Base-by-base conservation (phyloP, 768 basidiomycete genomes). In the Tephrocybe sp. region DNA sequence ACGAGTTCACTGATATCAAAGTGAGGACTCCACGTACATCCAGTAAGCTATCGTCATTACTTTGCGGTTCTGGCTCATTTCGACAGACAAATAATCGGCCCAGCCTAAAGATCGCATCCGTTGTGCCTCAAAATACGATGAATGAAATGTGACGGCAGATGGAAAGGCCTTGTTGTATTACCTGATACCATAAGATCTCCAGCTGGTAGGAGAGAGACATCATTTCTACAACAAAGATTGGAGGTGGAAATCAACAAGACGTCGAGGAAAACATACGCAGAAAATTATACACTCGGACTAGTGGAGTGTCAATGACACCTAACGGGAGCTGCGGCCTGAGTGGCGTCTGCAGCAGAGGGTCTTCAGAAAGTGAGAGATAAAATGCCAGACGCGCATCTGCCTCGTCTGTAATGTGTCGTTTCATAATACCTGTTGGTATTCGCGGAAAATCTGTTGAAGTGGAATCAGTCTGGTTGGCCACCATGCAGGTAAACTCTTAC, bases 121-220 rank as follows among this genome's bases (percentile, higher is more conserved):
- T 62, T 84, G 71, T 1, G 87, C 89, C 88, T 80, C 36, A 42
- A 25, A 38, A 25, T 15, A 73, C n/a, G 37, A 21, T 35, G 26
- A 42, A 58, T 44, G 32, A 38, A 37, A 43, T 25, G 25, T 7
- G 44, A 28, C 7, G 13, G 3, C 18, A 12, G 34, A 34, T 13
- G 21, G 25, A 32, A 32, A 42, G 30, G 24, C 7, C 4, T 16
- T 3, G 12, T 15, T 18, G 40, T 61, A 64, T 27, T 54, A 77
- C 78, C 62, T 93, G 91, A 60, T 84, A 88, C 78, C 84, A 85
- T 40, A 98, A 66, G 54, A 93, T 88, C 66, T 94, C 95, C 13
- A 98, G 76, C 60, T 96, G 94, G 67, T 97, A 97, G 2, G 90
- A 87, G 51, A 97, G 67, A 1, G 92, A 90, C 82, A 94, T 89